Conservation (phyloP, 768 basidiomycete species). For the Lactarius akahatsu region DNA sequence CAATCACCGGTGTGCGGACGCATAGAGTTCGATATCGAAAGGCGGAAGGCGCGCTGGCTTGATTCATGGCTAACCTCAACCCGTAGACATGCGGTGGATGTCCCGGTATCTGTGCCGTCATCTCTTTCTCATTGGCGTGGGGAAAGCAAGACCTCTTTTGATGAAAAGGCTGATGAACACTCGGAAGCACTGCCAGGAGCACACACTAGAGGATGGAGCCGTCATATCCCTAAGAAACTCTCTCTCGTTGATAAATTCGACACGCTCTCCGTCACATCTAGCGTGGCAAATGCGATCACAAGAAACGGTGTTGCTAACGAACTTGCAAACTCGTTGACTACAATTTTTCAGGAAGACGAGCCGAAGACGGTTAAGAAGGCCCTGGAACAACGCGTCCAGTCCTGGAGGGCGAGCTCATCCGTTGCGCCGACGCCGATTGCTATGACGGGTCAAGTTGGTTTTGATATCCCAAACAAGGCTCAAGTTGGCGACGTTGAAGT, state of each 20-base stretch:
- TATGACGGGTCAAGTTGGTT: slow-evolving; percentile 48
- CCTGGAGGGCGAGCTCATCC: slow-evolving; percentile 63
- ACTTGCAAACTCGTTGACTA: slow-evolving; percentile 47
- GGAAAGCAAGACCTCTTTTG: slow-evolving; percentile 51
- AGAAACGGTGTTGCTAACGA: slow-evolving; percentile 20
- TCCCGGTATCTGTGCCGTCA: slow-evolving; percentile 43
- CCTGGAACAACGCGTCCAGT: slow-evolving; percentile 56
- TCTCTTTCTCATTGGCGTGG: slow-evolving; percentile 52
- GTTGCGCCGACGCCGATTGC: slow-evolving; percentile 49
- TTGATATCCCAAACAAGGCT: slow-evolving; percentile 50
- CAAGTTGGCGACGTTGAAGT: slow-evolving; percentile 33
- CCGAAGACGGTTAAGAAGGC: slow-evolving; percentile 52
- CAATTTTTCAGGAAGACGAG: slow-evolving; percentile 62
- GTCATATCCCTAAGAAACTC: slow-evolving; percentile 63
- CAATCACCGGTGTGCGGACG: slow-evolving; percentile 68
- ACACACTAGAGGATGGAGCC: slow-evolving; percentile 35
- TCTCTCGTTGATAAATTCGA: slow-evolving; percentile 70
- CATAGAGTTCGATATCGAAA: slow-evolving; percentile 86
- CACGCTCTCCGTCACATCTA: slow-evolving; percentile 37
- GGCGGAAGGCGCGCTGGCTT: slow-evolving; percentile 75
- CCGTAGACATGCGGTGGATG: slow-evolving; percentile 44
- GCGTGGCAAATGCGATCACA: slow-evolving; percentile 29
- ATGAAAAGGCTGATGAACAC: slow-evolving; percentile 43
- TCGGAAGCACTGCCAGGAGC: slow-evolving; percentile 29
- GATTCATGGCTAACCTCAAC: slow-evolving; percentile 61